Percentiles rank a stretch among this genome's conserved stretches.
Conservation (phyloP, 495 filamentous ascomycete species). For the Penicillium lagena region DNA sequence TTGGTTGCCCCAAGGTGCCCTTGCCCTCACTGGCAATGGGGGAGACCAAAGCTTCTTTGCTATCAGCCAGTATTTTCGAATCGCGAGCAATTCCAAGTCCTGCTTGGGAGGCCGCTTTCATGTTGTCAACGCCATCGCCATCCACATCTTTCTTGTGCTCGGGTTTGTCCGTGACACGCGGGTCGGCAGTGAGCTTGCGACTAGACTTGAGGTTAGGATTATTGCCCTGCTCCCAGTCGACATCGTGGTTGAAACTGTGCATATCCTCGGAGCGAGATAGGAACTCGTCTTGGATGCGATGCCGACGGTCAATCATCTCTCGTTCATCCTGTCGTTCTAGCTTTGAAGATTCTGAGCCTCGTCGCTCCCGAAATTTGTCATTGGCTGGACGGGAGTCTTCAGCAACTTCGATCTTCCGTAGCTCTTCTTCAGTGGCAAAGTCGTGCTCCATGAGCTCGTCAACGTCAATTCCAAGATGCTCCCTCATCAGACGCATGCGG, state of each 20-base stretch:
- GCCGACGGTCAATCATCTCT: slow-evolving; percentile 49
- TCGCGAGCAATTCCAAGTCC: slow-evolving; percentile 58
- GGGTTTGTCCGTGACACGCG: slow-evolving; percentile 55
- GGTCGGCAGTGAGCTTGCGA: slow-evolving; percentile 56
- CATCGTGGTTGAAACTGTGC: slow-evolving; percentile 81
- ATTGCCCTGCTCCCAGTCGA: slow-evolving; percentile 59
- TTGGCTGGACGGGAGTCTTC: slow-evolving; percentile 18
- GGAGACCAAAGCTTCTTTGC: slow-evolving; percentile 58
- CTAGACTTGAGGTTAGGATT: slow-evolving; percentile 56
- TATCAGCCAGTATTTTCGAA: slow-evolving; percentile 52
- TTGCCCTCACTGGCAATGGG: slow-evolving; percentile 55
- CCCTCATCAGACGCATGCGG: slow-evolving; percentile 89
- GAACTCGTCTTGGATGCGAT: slow-evolving; percentile 55
- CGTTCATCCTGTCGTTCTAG: slow-evolving; percentile 42
- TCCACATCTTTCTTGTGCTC: slow-evolving; percentile 69
- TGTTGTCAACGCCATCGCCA: slow-evolving; percentile 67
- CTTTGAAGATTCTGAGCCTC: slow-evolving; percentile 28
- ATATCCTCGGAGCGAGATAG: slow-evolving; percentile 54
- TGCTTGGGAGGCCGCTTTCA: slow-evolving; percentile 50
- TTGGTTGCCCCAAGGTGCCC: slow-evolving; percentile 46
- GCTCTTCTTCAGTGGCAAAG: slow-evolving; percentile 39
- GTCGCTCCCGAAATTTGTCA: slow-evolving; percentile 10
- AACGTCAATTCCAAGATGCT: slow-evolving; percentile 92
- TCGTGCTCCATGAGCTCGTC: slow-evolving; percentile 87
- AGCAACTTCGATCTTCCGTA: slow-evolving; percentile 33